A percentile compares a stretch with the other conserved stretches of the same genome.
Evolutionary conservation across 2,329 filamentous ascomycete species (phyloP).

Genomic region (Penicillium sp.): DNA sequence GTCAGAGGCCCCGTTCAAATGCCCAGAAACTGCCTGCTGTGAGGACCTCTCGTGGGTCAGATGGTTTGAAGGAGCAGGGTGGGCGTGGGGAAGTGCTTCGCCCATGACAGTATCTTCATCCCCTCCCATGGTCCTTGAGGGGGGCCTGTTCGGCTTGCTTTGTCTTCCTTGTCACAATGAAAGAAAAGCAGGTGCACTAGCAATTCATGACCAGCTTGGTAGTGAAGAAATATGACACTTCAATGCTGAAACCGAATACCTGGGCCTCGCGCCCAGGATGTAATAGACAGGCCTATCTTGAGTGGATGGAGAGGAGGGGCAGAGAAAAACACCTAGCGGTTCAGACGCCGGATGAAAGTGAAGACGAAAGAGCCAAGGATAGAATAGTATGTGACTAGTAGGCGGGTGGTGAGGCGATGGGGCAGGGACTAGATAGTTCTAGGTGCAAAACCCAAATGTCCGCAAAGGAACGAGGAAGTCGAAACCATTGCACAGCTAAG

Average conservation of each 20-base stretch:
- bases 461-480: slow-evolving; percentile 4
- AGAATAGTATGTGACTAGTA: not conserved
- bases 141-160: slow-evolving; percentile 13
- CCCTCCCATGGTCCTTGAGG: slow-evolving; percentile 33
- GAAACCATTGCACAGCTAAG: slow-evolving; percentile 9
- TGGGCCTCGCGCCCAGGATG: not conserved
- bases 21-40: slow-evolving; percentile 21
- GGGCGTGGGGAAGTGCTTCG: slow-evolving; percentile 31
- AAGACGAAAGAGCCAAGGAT: not conserved
- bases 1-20: slow-evolving; percentile 27
- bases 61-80: slow-evolving; percentile 24
- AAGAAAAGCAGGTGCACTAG: slow-evolving; percentile 10
- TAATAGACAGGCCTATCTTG: not conserved
- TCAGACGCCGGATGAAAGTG: not conserved
- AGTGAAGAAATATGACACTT: not conserved
- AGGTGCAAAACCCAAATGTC: slow-evolving; percentile 15
- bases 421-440: slow-evolving; percentile 19
- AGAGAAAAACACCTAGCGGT: not conserved
- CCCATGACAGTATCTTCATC: slow-evolving; percentile 49
- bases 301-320: not conserved
- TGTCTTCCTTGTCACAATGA: slow-evolving; percentile 13
- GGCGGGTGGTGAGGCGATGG: not conserved
- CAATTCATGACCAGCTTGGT: slow-evolving; percentile 25
- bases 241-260: not conserved
- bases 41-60: slow-evolving; percentile 23